Percentiles rank a stretch among this genome's conserved stretches.
phyloP scores from a whole-genome alignment of 202 grass and related monocot species.

The Eragrostis tef region DNA sequence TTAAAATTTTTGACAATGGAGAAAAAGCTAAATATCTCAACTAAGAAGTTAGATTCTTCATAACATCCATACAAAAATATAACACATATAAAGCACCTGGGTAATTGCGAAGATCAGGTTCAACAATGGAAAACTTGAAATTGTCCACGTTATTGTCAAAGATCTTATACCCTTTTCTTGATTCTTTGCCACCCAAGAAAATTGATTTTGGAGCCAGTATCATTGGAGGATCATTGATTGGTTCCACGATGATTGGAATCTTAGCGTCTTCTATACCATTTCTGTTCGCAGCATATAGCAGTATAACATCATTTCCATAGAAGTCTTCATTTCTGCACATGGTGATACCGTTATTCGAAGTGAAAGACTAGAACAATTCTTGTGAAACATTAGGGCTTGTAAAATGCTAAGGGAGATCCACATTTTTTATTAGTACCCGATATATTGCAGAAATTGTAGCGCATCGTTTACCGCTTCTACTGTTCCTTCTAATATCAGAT shows the following conservation, averaged over 20 bases:
- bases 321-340: slow-evolving; percentile 73
- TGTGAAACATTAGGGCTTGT: background rate
- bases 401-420: background rate
- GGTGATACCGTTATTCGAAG: slow-evolving; percentile 29
- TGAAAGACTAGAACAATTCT: background rate
- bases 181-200: slow-evolving; percentile 57
- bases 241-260: slow-evolving; percentile 62
- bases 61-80: background rate
- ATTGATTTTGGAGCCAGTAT: slow-evolving; percentile 71
- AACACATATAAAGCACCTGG: slow-evolving; percentile 51
- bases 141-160: slow-evolving; percentile 65
- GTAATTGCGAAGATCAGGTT: slow-evolving; percentile 68
- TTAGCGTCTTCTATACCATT: slow-evolving; percentile 54
- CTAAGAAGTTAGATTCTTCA: slow-evolving; percentile 1
- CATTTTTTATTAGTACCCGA: slow-evolving; percentile 60
- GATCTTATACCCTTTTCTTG: slow-evolving; percentile 58
- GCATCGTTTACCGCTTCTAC: slow-evolving; percentile 62
- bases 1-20: background rate
- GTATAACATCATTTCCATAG: slow-evolving; percentile 68
- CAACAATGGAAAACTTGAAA: slow-evolving; percentile 66
- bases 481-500: slow-evolving; percentile 61
- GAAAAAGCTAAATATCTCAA: background rate
- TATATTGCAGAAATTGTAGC: slow-evolving; percentile 66
- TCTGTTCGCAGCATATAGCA: slow-evolving; percentile 54
- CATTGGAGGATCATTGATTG: slow-evolving; percentile 74